Evolutionary conservation across 805 yeast species (phyloP), one percentile per base, ranked within the genome.

Genomic region (Candida ortonii): DNA sequence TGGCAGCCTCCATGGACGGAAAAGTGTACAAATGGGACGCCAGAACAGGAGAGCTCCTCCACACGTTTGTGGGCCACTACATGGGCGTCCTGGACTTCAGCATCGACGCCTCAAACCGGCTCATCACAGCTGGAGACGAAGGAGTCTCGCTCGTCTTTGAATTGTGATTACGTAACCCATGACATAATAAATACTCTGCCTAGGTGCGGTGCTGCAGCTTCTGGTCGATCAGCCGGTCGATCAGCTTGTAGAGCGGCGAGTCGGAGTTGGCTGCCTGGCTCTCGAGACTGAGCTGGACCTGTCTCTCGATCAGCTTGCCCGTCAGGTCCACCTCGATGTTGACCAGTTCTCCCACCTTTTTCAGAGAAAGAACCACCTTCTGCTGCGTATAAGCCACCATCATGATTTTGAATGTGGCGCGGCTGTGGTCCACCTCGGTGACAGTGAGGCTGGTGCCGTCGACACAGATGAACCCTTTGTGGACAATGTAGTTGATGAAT

Each of bases 111-210:
- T 64, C 73, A 28, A 90, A 87, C 17, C 79, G 80, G 56, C 53
- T 93, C 28, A 71, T 88, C 22, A 86, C 97, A 14, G 98, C 96
- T 10, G 97, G 97, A 45, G 98, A 93, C 59, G 98, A 93, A 61
- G 96, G 96, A 47, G 96, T 93, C 20, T 77, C 94, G 9, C 67
- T 90, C 45, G 75, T 90, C 8, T 88, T 78, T 49, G 67, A 70
- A 15, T 22, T 57, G 15, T 53, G 45, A 29, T 22, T n/a, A 19
- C 11, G 19, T 13, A 16, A 11, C 24, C 16, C 9, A 9, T 12
- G 13, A 5, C 22, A 12, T 16, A 7, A 4, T 18, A 16, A 6
- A 19, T 25, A 15, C 21, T 23, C 20, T 23, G 24, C 23, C 9
- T 16, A n/a, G n/a, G n/a, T 15, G 18, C 27, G 7, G 8, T 42